Conservation (phyloP, 2,329 filamentous ascomycete genomes). For the Hypoxylon sp. region DNA sequence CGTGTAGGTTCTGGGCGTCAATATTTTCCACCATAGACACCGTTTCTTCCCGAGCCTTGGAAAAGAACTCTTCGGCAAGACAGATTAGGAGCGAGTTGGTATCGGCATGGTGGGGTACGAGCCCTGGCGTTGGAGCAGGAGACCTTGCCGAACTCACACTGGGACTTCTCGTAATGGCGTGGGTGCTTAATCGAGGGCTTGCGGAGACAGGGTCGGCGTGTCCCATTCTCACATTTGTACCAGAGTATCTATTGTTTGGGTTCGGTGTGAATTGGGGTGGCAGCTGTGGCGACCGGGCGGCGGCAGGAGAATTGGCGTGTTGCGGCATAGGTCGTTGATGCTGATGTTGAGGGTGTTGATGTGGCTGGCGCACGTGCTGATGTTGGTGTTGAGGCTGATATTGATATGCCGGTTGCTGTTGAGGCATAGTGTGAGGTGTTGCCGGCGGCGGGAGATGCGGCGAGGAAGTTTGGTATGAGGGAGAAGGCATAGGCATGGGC, state of each 20-base stretch:
- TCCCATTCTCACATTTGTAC: conserved; percentile 47
- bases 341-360: conserved; percentile 44
- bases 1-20: conserved; percentile 67
- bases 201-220: conserved; percentile 51
- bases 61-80: conserved; percentile 83
- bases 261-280: conserved; percentile 46
- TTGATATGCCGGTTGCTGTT: conserved; percentile 34
- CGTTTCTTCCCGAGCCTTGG: conserved; percentile 72
- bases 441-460: conserved; percentile 23
- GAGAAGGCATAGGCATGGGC: conserved; percentile 58
- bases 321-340: conserved; percentile 40
- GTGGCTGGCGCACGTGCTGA: conserved; percentile 14
- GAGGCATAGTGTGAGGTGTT: conserved; percentile 23
- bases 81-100: conserved; percentile 74
- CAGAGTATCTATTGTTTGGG: conserved; percentile 44
- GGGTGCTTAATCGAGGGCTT: conserved; percentile 52
- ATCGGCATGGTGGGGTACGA: conserved; percentile 64
- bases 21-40: conserved; percentile 65
- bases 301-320: conserved; percentile 48
- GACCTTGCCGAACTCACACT: conserved; percentile 55
- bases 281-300: conserved; percentile 50
- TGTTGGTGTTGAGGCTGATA: conserved; percentile 38
- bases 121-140: conserved; percentile 53
- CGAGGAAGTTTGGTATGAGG: conserved; percentile 56
- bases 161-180: conserved; percentile 51